Conservation (phyloP, 2,329 filamentous ascomycete species). For the Sarocladiaceae sp. region DNA sequence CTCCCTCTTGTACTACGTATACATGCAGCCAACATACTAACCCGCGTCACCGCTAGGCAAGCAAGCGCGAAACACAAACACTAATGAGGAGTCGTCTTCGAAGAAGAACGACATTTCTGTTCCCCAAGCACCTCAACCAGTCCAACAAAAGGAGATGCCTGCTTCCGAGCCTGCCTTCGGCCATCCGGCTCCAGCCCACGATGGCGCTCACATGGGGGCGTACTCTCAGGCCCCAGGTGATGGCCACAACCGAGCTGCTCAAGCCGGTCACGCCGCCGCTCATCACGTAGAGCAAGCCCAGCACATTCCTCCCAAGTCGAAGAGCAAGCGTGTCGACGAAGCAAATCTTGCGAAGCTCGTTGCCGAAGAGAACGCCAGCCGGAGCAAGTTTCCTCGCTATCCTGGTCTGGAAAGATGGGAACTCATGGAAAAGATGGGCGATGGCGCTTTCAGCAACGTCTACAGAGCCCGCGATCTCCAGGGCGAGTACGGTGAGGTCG, state of each 20-base stretch:
- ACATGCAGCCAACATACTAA: slow-evolving; percentile 5
- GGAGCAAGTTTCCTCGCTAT: slow-evolving; percentile 72
- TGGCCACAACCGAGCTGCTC: slow-evolving; percentile 62
- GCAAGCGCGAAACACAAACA: slow-evolving; percentile 69
- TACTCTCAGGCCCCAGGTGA: slow-evolving; percentile 59
- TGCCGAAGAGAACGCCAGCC: slow-evolving; percentile 84
- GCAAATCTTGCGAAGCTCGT: slow-evolving; percentile 79
- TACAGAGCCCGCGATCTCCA: slow-evolving; percentile 79
- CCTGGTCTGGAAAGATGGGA: slow-evolving; percentile 60
- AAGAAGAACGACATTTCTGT: slow-evolving; percentile 49
- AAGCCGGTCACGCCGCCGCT: slow-evolving; percentile 62
- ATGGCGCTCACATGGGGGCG: slow-evolving; percentile 48
- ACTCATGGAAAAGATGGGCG: slow-evolving; percentile 94
- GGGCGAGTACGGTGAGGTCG: slow-evolving; percentile 72
- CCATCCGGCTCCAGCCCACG: slow-evolving; percentile 34
- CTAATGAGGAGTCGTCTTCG: slow-evolving; percentile 40
- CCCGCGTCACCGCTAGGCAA: slow-evolving; percentile 53
- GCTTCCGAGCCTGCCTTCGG: slow-evolving; percentile 39
- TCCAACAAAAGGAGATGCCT: slow-evolving; percentile 46
- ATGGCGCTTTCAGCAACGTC: slow-evolving; percentile 98
- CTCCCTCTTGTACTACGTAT: background rate
- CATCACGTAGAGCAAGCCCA: slow-evolving; percentile 61
- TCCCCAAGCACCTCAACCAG: slow-evolving; percentile 51
- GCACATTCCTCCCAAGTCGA: slow-evolving; percentile 32
- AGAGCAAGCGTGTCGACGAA: slow-evolving; percentile 44